Evolutionary conservation across 164 flowering plant species (phyloP), one percentile per base, ranked within the genome.

Genomic region (Akebia trifoliata): DNA sequence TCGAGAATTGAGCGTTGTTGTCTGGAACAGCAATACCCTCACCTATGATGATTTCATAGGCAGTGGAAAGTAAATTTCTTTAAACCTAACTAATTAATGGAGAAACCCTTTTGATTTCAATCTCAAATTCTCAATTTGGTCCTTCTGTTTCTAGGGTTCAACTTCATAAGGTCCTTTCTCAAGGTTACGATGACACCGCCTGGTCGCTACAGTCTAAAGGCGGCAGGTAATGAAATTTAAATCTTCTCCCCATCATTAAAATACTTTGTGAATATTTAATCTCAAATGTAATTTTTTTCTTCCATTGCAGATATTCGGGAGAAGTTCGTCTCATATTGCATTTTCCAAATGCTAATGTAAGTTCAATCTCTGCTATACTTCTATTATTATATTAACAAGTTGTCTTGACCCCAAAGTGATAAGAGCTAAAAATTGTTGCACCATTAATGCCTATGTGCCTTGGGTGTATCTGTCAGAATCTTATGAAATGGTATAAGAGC

Each of bases 11-110:
- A 78, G 57, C 58, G 75, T 85, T 28, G 39, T 35, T 8, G 98
- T 90, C 28, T 93, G 92, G 92, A 93, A 93, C 57, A 87, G 87
- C 76, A 85, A 93, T 64, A 84, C 96, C n/a, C 26, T 87, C 15
- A 60, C 83, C 2, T 57, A 6, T 2, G 98, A 93, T 53, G 97
- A 84, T 61, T 84, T 81, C 71, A 84, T 93, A 12, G 98, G 97
- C 56, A 71, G 68, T 22, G 96, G 92, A 78, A 92, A 73, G 98
- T 92, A 77, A 72, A 24, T 42, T 24, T n/a, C n/a, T n/a, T n/a
- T n/a, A n/a, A n/a, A n/a, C n/a, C n/a, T n/a, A n/a, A n/a, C n/a
- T n/a, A n/a, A n/a, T n/a, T n/a, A n/a, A n/a, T n/a, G n/a, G n/a
- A n/a, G n/a, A n/a, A n/a, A n/a, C n/a, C n/a, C n/a, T n/a, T n/a